Conservation (phyloP, 2,329 filamentous ascomycete species). For the Penicillium sp. region DNA sequence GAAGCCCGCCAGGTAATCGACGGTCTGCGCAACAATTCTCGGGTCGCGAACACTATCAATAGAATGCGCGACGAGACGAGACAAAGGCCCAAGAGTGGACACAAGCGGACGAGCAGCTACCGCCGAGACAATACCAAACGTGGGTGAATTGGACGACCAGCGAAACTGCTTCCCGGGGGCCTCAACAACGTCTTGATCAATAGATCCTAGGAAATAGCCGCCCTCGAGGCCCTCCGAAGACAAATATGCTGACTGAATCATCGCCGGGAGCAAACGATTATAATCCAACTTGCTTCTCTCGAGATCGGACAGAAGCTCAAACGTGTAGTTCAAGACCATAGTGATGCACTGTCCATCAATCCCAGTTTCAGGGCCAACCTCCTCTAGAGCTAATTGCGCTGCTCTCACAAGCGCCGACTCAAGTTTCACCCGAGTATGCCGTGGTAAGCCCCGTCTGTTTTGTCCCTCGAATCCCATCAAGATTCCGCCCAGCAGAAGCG, state of each 20-base stretch:
- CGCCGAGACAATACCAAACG: constrained; percentile 55
- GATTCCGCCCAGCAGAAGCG: constrained; percentile 75
- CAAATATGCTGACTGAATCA: constrained; percentile 66
- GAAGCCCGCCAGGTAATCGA: constrained; percentile 66
- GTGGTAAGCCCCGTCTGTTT: constrained; percentile 62
- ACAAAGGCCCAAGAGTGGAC: constrained; percentile 60
- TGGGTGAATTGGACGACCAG: constrained; percentile 62
- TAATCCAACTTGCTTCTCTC: constrained; percentile 62
- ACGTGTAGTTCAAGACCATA: constrained; percentile 72
- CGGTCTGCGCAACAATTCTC: constrained; percentile 39
- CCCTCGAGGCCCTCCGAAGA: constrained; percentile 70
- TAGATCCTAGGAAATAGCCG: constrained; percentile 68
- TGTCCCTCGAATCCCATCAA: constrained; percentile 71
- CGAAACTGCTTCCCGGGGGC: constrained; percentile 55
- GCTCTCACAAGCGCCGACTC: constrained; percentile 72
- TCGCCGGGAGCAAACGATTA: constrained; percentile 66
- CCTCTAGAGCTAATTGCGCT: constrained; percentile 68
- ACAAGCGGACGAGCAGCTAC: constrained; percentile 59
- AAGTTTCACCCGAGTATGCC: constrained; percentile 62
- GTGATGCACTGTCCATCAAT: constrained; percentile 56
- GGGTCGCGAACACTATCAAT: constrained; percentile 56
- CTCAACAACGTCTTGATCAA: constrained; percentile 65
- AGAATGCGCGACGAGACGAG: constrained; percentile 60
- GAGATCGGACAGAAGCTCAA: constrained; percentile 64
- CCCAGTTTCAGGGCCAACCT: constrained; percentile 52